Evolutionary conservation across 1,284 basidiomycete genomes (phyloP), one percentile per base, ranked within the genome.

Genomic region (Moesziomyces aphidis): DNA sequence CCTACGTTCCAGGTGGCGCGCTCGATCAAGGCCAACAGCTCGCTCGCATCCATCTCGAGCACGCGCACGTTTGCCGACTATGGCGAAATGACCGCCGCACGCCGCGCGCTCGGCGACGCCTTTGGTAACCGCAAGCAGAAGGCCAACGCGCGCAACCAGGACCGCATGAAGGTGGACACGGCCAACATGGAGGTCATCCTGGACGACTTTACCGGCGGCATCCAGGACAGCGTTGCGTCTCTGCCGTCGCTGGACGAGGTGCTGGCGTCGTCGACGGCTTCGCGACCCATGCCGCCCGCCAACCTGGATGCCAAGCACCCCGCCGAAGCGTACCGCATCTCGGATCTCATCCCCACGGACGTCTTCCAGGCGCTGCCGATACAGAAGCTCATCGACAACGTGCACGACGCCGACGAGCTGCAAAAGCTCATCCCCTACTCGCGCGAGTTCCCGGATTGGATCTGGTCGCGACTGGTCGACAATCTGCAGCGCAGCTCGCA

Each of bases 61-160:
- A 60, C 44, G 21, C 58, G 48, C 31, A 69, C 56, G 9, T 73
- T 73, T 19, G 66, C 66, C 51, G 62, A 81, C 59, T 78, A 66
- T 54, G 54, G 69, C 49, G 75, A 65, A 52, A 78, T 78, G 52
- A 69, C 68, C 5, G 36, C 55, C 34, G 79, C 79, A 15, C 70
- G 82, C 15, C 62, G 82, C 23, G 77, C 76, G 15, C 76, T 84
- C 5, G 82, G 80, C 36, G 82, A 83, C 34, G 76, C 78, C 1
- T 84, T 84, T 26, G 83, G 83, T 46, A 84, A 83, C 67, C 71
- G 78, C 34, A 83, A 83, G 75, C 75, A 78, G 61, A 84, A 83
- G 67, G 66, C 71, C 49, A 75, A 79, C 17, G 78, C 77, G 6
- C 56, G 77, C 11, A 81, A 81, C 52, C 73, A 80, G 55, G 83